Conservation (phyloP, 192 early-diverging fungal species). For the Umbelopsis isabellina region DNA sequence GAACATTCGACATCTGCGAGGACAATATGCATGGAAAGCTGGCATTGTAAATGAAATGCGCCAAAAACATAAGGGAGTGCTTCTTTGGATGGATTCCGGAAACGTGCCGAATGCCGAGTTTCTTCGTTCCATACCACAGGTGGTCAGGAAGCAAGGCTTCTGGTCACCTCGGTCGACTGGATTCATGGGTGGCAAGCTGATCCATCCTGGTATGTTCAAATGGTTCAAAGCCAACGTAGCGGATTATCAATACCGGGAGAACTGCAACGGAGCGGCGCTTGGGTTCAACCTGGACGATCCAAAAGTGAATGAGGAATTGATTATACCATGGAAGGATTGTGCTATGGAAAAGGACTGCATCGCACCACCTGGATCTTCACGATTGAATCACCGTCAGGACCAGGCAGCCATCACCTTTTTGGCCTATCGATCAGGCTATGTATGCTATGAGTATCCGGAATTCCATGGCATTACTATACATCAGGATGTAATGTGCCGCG, state of each 20-base stretch:
- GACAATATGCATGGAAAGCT: constrained; percentile 62
- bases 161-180: constrained; percentile 53
- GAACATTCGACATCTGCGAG: constrained; percentile 44
- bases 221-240: constrained; percentile 41
- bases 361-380: constrained; percentile 52
- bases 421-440: constrained; percentile 41
- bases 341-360: constrained; percentile 49
- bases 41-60: constrained; percentile 55
- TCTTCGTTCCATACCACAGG: constrained; percentile 14
- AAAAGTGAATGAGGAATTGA: constrained; percentile 41
- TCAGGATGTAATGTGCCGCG: constrained; percentile 32
- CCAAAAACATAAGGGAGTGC: constrained; percentile 42
- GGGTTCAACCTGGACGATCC: constrained; percentile 48
- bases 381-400: constrained; percentile 59
- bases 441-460: constrained; percentile 44
- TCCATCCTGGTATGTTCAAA: constrained; percentile 51
- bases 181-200: constrained; percentile 43
- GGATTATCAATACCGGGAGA: constrained; percentile 42
- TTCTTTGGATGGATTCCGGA: constrained; percentile 58
- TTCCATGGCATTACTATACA: constrained; percentile 49
- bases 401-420: constrained; percentile 56
- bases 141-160: constrained; percentile 46
- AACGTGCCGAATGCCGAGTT: constrained; percentile 51
- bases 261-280: constrained; percentile 57
- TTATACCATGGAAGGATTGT: constrained; percentile 52